Evolutionary conservation across 805 yeast genomes (phyloP).

Genomic region (Pichia scutulata): DNA sequence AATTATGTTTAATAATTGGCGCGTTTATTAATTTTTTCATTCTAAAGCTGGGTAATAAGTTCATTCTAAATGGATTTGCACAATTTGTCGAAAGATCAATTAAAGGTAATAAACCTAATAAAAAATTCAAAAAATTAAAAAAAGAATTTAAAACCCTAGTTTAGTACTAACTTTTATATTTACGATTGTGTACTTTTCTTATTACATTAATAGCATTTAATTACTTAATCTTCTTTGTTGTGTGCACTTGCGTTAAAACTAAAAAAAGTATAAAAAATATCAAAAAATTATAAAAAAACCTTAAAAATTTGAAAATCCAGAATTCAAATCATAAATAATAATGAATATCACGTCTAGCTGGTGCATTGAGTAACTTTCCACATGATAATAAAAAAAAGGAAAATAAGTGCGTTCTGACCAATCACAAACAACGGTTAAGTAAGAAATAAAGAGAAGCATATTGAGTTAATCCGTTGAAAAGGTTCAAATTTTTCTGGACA

Average conservation of each 20-base stretch:
- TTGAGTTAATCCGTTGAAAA: too few relatives aligned
- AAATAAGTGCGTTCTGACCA: not conserved
- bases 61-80: slow-evolving; percentile 36
- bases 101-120: slow-evolving; percentile 25
- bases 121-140: slow-evolving; percentile 32
- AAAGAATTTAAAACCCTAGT: slow-evolving; percentile 18
- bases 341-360: too few relatives aligned
- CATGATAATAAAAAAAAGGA: too few relatives aligned
- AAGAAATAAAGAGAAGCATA: too few relatives aligned
- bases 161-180: not conserved
- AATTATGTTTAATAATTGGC: slow-evolving; percentile 38
- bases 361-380: too few relatives aligned
- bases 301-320: not conserved
- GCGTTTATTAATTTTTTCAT: slow-evolving; percentile 43
- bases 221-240: not conserved
- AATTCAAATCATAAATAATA: not conserved
- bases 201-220: not conserved
- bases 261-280: too few relatives aligned
- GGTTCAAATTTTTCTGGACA: not conserved
- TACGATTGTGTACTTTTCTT: not conserved
- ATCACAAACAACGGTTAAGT: not conserved
- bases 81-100: slow-evolving; percentile 30
- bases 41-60: slow-evolving; percentile 39
- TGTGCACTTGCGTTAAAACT: not conserved
- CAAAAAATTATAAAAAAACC: too few relatives aligned